Conservation (phyloP, 257 asterid species). For the Penstemon newberryi region DNA sequence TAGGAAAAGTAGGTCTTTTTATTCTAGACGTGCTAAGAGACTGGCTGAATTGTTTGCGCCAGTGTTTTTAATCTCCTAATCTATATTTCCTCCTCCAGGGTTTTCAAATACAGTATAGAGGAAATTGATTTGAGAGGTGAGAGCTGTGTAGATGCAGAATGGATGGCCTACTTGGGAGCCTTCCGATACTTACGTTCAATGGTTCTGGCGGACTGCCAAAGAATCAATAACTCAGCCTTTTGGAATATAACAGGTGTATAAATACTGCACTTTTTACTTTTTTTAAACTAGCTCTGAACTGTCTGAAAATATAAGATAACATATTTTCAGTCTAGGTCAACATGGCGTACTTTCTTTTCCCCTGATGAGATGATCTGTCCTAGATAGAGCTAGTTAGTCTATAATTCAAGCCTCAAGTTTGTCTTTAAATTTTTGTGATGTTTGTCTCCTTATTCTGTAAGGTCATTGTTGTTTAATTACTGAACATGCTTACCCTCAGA, state of each 20-base stretch:
- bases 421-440: background rate
- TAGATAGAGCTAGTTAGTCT: background rate
- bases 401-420: background rate
- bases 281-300: background rate
- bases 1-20: slow-evolving; percentile 12
- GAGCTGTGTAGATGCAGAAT: slow-evolving; percentile 81
- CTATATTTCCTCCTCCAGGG: slow-evolving; percentile 52
- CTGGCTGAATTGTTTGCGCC: slow-evolving; percentile 22
- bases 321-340: slow-evolving; percentile 17
- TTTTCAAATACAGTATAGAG: slow-evolving; percentile 72
- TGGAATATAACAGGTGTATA: slow-evolving; percentile 75
- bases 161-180: slow-evolving; percentile 97
- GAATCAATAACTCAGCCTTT: slow-evolving; percentile 71
- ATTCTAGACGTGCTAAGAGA: background rate
- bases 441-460: background rate
- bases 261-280: slow-evolving; percentile 12
- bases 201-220: slow-evolving; percentile 75
- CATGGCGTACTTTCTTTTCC: slow-evolving; percentile 12
- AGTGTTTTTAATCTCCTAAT: slow-evolving; percentile 23
- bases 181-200: slow-evolving; percentile 63
- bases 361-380: slow-evolving; percentile 4
- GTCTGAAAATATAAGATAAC: background rate
- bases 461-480: slow-evolving; percentile 13
- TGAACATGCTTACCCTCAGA: slow-evolving; percentile 16
- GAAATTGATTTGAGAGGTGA: slow-evolving; percentile 67